A percentile compares a stretch with the other conserved stretches of the same genome.
Conservation (phyloP, 1,284 basidiomycete species). For the Microbotryum violaceum region DNA sequence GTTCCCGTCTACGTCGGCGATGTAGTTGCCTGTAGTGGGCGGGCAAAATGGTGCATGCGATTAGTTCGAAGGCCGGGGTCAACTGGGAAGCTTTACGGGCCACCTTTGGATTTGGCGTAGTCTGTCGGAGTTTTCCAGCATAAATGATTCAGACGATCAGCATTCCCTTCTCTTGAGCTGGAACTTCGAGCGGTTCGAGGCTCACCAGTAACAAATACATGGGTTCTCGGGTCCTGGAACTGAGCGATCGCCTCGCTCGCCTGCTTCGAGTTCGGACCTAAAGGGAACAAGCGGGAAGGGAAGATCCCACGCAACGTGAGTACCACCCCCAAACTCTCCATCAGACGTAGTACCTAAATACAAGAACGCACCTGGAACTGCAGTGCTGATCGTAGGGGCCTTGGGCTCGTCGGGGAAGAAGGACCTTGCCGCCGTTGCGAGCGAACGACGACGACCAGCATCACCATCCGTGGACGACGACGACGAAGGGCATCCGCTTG, state of each 20-base stretch:
- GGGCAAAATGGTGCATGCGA: background rate
- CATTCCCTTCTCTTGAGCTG: background rate
- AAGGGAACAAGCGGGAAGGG: background rate
- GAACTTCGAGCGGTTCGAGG: background rate
- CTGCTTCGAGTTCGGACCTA: constrained; percentile 34
- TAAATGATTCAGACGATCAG: background rate
- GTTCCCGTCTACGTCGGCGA: constrained; percentile 52
- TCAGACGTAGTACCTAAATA: background rate
- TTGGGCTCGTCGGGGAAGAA: constrained; percentile 38
- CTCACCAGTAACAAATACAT: constrained; percentile 41
- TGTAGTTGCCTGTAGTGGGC: constrained; percentile 43
- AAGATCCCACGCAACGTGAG: background rate
- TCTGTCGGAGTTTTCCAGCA: constrained; percentile 25
- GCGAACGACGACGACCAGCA: too few relatives aligned
- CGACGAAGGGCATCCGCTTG: too few relatives aligned
- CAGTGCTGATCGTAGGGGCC: constrained; percentile 31
- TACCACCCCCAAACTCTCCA: background rate
- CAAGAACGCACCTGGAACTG: constrained; percentile 35
- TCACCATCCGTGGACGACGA: too few relatives aligned
- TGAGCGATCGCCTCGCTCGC: constrained; percentile 38
- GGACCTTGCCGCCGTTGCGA: background rate
- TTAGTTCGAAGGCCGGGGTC: background rate
- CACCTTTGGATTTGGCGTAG: constrained; percentile 39
- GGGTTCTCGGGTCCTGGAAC: constrained; percentile 44
- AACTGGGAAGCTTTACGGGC: background rate